phyloP scores from a whole-genome alignment of 495 filamentous ascomycete genomes.

The Penicillium taxi region DNA sequence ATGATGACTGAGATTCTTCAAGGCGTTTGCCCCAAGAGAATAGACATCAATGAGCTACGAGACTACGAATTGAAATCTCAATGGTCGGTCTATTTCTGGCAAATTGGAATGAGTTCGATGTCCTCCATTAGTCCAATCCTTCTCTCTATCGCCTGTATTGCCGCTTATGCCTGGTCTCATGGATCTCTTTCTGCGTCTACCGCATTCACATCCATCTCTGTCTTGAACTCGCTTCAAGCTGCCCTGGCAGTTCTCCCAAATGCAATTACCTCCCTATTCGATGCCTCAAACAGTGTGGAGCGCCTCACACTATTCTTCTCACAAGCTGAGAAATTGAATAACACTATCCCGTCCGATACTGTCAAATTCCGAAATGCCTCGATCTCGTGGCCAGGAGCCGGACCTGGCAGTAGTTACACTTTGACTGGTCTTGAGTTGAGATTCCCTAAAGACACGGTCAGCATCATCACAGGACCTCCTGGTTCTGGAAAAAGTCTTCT shows the following conservation, averaged over 20 bases:
- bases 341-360: slow-evolving; percentile 34
- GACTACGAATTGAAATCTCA: slow-evolving; percentile 3
- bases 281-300: slow-evolving; percentile 12
- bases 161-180: not conserved
- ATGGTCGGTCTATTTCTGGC: not conserved
- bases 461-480: slow-evolving; percentile 57
- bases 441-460: slow-evolving; percentile 53
- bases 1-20: slow-evolving; percentile 23
- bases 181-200: not conserved
- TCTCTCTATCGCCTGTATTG: not conserved
- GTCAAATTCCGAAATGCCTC: slow-evolving; percentile 52
- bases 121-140: not conserved
- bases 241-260: slow-evolving; percentile 14
- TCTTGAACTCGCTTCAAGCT: slow-evolving; percentile 16
- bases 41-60: no score
- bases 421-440: slow-evolving; percentile 36
- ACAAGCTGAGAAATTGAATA: not conserved
- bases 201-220: slow-evolving; percentile 19
- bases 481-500: slow-evolving; percentile 63
- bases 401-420: no score
- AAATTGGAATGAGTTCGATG: not conserved
- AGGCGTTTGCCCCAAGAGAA: no score
- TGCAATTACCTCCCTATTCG: slow-evolving; percentile 4
- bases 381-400: slow-evolving; percentile 56
- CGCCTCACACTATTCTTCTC: not conserved